Conservation (phyloP, 306 rosid genomes). For the Cicer judaicum region DNA sequence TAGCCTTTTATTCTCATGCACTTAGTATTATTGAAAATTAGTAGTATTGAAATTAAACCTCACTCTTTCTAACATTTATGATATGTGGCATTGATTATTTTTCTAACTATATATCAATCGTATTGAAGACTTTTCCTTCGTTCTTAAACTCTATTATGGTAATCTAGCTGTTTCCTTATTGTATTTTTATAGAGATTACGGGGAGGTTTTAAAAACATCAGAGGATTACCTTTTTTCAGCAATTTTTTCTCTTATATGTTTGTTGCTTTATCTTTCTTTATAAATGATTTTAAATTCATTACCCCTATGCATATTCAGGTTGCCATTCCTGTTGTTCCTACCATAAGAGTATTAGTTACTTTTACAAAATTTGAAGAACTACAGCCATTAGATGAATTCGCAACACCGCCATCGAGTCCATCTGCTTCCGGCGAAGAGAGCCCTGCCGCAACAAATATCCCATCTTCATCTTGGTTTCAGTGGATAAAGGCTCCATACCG, state of each 20-base stretch:
- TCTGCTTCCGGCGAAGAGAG: constrained; percentile 65
- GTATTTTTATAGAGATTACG: not conserved
- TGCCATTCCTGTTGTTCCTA: constrained; percentile 98
- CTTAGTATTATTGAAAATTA: not conserved
- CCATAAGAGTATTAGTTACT: constrained; percentile 85
- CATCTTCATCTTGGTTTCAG: constrained; percentile 92
- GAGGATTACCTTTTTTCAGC: not conserved
- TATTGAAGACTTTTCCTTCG: constrained; percentile 15
- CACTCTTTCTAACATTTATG: not conserved
- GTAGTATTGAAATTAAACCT: not conserved
- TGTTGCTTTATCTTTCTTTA: constrained; percentile 1
- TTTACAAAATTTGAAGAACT: constrained; percentile 94
- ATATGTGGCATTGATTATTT: not conserved
- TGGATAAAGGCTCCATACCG: constrained; percentile 95
- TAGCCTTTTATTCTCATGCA: constrained; percentile 33
- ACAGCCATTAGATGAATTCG: constrained; percentile 76
- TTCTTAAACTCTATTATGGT: not conserved
- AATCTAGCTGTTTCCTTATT: too few species aligned
- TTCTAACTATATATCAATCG: not conserved
- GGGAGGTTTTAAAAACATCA: not conserved
- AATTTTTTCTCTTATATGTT: not conserved
- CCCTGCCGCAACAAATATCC: constrained; percentile 51
- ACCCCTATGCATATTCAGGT: constrained; percentile 59
- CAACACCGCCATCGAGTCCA: constrained; percentile 94
- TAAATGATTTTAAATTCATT: constrained; percentile 25